Evolutionary conservation across 78 protist species (phyloP).

Genomic region (Dictyostelium intermedium): DNA sequence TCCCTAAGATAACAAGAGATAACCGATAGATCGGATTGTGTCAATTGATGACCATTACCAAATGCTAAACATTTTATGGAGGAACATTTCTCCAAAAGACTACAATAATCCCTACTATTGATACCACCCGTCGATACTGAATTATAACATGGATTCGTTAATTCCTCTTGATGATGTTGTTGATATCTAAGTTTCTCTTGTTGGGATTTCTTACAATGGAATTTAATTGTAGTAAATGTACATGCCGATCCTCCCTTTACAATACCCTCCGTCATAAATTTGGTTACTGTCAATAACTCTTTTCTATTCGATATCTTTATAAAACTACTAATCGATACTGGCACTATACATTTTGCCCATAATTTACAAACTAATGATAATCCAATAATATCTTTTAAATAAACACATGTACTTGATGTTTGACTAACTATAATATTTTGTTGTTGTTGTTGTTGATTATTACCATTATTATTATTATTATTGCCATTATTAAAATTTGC

Average conservation of each 20-base stretch:
- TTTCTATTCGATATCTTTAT: conserved; percentile 23
- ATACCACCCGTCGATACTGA: conserved; percentile 3
- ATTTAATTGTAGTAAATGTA: conserved; percentile 40
- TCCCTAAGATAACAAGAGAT: conserved; percentile 12
- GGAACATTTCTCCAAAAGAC: neutral
- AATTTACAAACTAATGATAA: conserved; percentile 30
- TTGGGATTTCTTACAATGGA: conserved; percentile 22
- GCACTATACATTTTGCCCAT: conserved; percentile 36
- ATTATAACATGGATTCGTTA: conserved; percentile 5
- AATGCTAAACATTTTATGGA: conserved; percentile 8
- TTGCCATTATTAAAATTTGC: neutral
- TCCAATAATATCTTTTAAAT: conserved; percentile 22
- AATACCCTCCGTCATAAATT: conserved; percentile 53
- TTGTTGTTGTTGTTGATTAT: neutral
- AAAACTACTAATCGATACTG: conserved; percentile 9
- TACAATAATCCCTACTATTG: conserved; percentile 14
- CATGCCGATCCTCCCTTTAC: conserved; percentile 38
- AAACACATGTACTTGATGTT: conserved; percentile 1
- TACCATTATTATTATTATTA: neutral
- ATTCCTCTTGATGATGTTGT: conserved; percentile 12
- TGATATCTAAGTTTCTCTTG: neutral
- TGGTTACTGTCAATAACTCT: conserved; percentile 15
- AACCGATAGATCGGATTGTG: conserved; percentile 12
- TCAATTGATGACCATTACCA: conserved; percentile 12
- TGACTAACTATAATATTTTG: neutral